Evolutionary conservation across 139 green algal species (phyloP), one percentile per base, ranked within the genome.

Genomic region (Chlorella sorokiniana): DNA sequence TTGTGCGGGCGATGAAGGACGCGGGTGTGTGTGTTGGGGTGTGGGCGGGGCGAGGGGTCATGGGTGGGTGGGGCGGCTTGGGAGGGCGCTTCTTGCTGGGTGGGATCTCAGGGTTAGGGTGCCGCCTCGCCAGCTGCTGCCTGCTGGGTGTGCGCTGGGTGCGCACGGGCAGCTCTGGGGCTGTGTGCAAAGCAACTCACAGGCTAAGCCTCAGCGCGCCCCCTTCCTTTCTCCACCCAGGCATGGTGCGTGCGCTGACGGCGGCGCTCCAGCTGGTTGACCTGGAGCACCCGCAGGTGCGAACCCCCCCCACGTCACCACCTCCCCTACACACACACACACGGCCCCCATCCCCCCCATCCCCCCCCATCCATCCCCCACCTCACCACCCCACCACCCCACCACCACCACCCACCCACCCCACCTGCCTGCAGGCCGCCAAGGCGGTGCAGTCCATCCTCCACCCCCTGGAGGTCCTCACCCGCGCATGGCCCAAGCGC

Each of bases 401-500:
- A 42, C 2, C 31, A 41, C n/a, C n/a, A 40, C n/a, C n/a, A 65
- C 48, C 48, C 16, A 11, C 48, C 23, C 22, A 14, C 1, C 25
- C 4, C 10, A 40, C 27, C 38, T 41, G 7, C 7, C 20, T 59
- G 51, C 65, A 91, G 27, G 90, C 92, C 4, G 71, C 82, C 27
- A 86, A 86, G 61, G 67, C 88, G 23, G 82, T 96, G 38, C 91
- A 83, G 40, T 64, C 86, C 69, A 89, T 98, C 2, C 86, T 98
- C 35, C 93, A 93, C 62, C 91, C 94, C 0, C 84, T 98, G 72
- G 95, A 98, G 83, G 79, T 94, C 45, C 86, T 98, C 38, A 97
- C 95, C 1, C 89, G 95, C 0, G 52, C 37, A 75, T 84, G 37
- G 51, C 82, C 59, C 35, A 40, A 51, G 31, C 80, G 80, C 11